Evolutionary conservation across 2,329 filamentous ascomycete species (phyloP).

Genomic region (Apiospora malaysiana): DNA sequence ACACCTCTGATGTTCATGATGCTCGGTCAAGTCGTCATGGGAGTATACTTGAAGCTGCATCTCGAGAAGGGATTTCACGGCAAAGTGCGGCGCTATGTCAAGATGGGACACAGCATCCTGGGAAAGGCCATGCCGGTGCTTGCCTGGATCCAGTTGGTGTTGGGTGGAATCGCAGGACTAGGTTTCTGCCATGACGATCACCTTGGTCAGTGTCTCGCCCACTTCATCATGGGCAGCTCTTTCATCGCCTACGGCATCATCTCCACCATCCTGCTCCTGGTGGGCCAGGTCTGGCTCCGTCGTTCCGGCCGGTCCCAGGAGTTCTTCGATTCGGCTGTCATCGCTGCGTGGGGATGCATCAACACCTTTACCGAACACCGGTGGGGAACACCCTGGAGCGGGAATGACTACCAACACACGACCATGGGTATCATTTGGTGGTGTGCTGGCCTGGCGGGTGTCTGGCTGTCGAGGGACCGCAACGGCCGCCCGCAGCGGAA

Average conservation of each 20-base stretch:
- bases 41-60: slow-evolving; percentile 88
- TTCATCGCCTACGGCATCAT: slow-evolving; percentile 95
- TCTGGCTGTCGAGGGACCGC: slow-evolving; percentile 88
- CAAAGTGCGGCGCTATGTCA: slow-evolving; percentile 73
- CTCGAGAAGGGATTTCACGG: slow-evolving; percentile 84
- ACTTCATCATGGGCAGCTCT: slow-evolving; percentile 98
- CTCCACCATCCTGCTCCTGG: slow-evolving; percentile 83
- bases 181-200: slow-evolving; percentile 95
- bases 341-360: slow-evolving; percentile 93
- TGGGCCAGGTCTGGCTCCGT: slow-evolving; percentile 86
- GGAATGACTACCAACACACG: slow-evolving; percentile 96
- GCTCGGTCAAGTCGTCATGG: slow-evolving; percentile 76
- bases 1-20: slow-evolving; percentile 82
- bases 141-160: slow-evolving; percentile 92
- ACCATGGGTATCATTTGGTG: slow-evolving; percentile 99
- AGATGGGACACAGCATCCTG: slow-evolving; percentile 77
- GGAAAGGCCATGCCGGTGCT: slow-evolving; percentile 88
- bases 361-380: slow-evolving; percentile 98
- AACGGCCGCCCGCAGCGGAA: slow-evolving; percentile 90
- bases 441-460: slow-evolving; percentile 86
- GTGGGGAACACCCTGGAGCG: slow-evolving; percentile 88
- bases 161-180: slow-evolving; percentile 89
- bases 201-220: slow-evolving; percentile 87
- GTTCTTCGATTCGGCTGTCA: slow-evolving; percentile 92
- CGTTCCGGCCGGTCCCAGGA: slow-evolving; percentile 88